Conservation (phyloP, 78 protist genomes). For the Cavenderia fasciculata region DNA sequence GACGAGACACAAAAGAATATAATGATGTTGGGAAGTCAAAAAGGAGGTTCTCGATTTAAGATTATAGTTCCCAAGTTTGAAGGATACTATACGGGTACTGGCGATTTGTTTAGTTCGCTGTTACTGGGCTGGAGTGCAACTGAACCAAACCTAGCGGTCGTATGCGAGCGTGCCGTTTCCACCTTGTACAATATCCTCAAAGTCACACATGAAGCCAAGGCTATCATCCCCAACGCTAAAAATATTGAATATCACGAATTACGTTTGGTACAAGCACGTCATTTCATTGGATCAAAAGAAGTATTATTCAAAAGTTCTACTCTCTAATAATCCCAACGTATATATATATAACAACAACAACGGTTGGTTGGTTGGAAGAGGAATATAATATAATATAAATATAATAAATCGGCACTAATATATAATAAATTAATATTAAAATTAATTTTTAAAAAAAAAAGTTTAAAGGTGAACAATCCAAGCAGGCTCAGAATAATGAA, state of each 20-base stretch:
- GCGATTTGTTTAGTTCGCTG: constrained; percentile 83
- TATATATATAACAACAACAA: too few relatives aligned
- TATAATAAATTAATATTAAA: too few relatives aligned
- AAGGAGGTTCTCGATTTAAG: background rate
- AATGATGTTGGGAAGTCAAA: constrained; percentile 43
- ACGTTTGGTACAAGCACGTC: constrained; percentile 28
- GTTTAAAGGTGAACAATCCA: too few relatives aligned
- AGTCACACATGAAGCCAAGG: constrained; percentile 33
- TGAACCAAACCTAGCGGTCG: constrained; percentile 5
- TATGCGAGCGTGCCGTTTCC: constrained; percentile 49
- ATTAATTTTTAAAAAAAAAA: too few relatives aligned
- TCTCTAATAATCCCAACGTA: too few relatives aligned
- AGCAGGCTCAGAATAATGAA: too few relatives aligned
- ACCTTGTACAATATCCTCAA: constrained; percentile 34
- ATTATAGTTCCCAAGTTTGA: constrained; percentile 25
- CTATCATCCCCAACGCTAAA: background rate
- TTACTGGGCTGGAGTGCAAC: constrained; percentile 36
- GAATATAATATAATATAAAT: too few relatives aligned
- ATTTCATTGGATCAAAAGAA: constrained; percentile 27
- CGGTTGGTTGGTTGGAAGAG: too few relatives aligned
- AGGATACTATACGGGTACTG: constrained; percentile 87
- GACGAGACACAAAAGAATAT: constrained; percentile 16
- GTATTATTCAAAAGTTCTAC: constrained; percentile 33
- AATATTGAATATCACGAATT: constrained; percentile 21
- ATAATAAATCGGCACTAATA: too few relatives aligned